These are phyloP conservation scores for Cercospora sp. DNA, from an alignment of 2,329 filamentous ascomycete genomes.

Conservation along the genomic window DNA sequence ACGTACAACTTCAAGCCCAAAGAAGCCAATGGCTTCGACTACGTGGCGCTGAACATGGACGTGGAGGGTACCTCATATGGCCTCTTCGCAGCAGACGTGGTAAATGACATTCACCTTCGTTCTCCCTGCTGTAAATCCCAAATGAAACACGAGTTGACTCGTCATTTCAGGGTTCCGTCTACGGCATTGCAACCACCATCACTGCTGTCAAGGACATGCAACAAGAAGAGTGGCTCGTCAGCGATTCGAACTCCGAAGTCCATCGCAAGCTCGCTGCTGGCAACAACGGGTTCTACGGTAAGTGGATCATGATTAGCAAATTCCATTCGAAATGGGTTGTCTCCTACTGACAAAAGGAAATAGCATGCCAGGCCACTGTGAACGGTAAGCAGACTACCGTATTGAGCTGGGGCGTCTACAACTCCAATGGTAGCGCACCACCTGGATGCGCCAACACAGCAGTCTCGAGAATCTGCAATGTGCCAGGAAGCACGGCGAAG, in stretches of 20 bases:
- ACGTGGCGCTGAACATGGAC: conserved; percentile 18
- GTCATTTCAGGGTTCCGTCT: neutral
- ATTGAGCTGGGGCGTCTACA: conserved; percentile 9
- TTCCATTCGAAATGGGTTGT: no score
- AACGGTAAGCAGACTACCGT: conserved; percentile 13
- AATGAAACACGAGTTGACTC: neutral
- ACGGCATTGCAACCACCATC: conserved; percentile 14
- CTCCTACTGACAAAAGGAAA: neutral
- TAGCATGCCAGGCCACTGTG: conserved; percentile 20
- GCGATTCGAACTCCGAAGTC: neutral
- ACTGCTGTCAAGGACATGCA: conserved; percentile 9
- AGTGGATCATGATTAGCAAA: neutral
- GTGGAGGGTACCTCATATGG: conserved; percentile 16
- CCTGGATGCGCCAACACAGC: conserved; percentile 13
- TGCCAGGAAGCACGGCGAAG: conserved; percentile 11
- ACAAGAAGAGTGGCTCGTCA: conserved; percentile 17
- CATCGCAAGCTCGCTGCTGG: conserved; percentile 16
- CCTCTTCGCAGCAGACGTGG: conserved; percentile 13
- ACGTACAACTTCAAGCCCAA: neutral
- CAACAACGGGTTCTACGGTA: conserved; percentile 15
- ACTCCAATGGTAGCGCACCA: conserved; percentile 3
- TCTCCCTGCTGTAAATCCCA: neutral
- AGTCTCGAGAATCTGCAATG: conserved; percentile 17
- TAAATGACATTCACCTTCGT: neutral
- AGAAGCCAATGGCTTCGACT: conserved; percentile 4